Evolutionary conservation across 441 rosid species (phyloP), one percentile per base, ranked within the genome.

Genomic region (Croton laevigatus): DNA sequence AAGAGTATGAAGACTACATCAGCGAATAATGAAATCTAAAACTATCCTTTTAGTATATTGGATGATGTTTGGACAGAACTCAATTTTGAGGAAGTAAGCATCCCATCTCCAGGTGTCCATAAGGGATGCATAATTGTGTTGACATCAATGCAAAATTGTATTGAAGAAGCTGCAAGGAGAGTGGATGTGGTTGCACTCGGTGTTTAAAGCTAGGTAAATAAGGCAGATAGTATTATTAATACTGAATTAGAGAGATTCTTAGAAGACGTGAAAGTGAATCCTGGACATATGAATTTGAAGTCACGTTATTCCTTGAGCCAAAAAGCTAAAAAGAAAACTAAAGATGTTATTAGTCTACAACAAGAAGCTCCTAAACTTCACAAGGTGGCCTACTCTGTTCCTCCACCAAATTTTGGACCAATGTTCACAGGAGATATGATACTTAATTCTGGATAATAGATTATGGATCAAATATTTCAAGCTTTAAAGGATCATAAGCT

Each of bases 31-130:
- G 17, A 45, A 9, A 9, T 3, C 3, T 10, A 0, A 0, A 3
- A 4, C 7, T 0, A 16, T 75, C 23, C 81, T 79, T 11, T 0
- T 75, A 10, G 4, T 66, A 32, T 20, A n/a, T n/a, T n/a, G n/a
- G n/a, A 63, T 36, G 63, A 64, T 46, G 68, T 64, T 45, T 64
- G 68, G 55, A 3, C 14, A 6, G 5, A 45, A 20, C 12, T 46
- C 6, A 17, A 34, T 59, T 6, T 59, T 16, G 20, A 36, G 11
- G 20, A 36, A 16, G 36, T 59, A 3, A 45, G 55, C 12, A 23
- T 64, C 8, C 55, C 55, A 3, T 46, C 68, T 6, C 1, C 17
- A 27, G 10, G 27, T 64, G 3, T 20, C 6, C 36, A 23, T 11
- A 17, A 49, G 5, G 32, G 69, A 36, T 51, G 23, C 17, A 65